Evolutionary conservation across 768 basidiomycete species (phyloP), one percentile per base, ranked within the genome.

Genomic region (Termitomyces sp.): DNA sequence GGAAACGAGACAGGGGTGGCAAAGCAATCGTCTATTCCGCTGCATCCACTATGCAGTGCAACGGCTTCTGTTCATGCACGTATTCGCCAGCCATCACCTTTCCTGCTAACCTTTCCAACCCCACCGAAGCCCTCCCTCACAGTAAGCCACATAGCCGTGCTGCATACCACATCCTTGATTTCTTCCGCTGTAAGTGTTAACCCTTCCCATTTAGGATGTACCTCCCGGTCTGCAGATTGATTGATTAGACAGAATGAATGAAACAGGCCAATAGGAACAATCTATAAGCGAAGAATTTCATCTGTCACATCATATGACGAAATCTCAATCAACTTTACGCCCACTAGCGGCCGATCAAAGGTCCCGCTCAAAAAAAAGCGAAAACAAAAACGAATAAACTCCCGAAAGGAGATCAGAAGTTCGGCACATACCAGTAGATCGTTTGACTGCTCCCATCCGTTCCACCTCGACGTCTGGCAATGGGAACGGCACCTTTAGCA

Each of bases 71-170:
- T 8, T 50, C 28, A 91, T 16, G 82, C 81, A 23, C 88, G 71
- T 56, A 91, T 85, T 67, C 83, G 73, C 89, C 87, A 90, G 27
- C 88, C 88, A 62, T 89, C 86, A 19, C 88, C 88, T 68, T 89
- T 90, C 70, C 90, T 74, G 59, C 74, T 82, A 39, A 88, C 86
- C 71, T 82, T 86, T 7, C 91, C 93, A 40, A 95, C 80, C 2
- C 94, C 94, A 1, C 92, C 92, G 68, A 96, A 91, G n/a, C 86
- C 86, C 70, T 98, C 94, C 48, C 95, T 77, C 2, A 95, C 93
- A 19, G 94, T 87, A 51, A 98, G 71, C 94, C 94, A 98, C 69
- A 97, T 73, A 5, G 85, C 90, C 0, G 91, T 96, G 40, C 84
- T 86, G 63, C 88, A 91, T 55, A 96, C 84, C 17, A 91, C 79